Percentiles rank a stretch among this genome's conserved stretches.
Conservation (phyloP, 768 basidiomycete species). For the Pilatotrama ljubarskyi region DNA sequence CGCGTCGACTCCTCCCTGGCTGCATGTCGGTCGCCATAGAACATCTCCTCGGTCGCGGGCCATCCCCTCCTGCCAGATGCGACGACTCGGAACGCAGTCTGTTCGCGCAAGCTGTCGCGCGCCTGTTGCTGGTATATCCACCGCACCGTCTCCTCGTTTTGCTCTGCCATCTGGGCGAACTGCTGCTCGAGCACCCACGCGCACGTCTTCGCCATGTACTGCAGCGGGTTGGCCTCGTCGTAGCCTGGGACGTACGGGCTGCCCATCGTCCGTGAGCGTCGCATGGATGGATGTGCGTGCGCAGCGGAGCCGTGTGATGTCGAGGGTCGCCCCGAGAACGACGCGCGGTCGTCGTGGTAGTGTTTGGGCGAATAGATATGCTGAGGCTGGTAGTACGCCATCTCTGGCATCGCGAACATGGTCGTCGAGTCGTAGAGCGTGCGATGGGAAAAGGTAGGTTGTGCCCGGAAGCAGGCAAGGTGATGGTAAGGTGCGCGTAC, state of each 20-base stretch:
- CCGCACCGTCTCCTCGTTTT: slow-evolving; percentile 54
- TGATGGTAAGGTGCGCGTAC: not conserved
- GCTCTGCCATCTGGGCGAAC: slow-evolving; percentile 41
- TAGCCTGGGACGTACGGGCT: not conserved
- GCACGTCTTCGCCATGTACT: slow-evolving; percentile 33
- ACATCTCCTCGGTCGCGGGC: slow-evolving; percentile 41
- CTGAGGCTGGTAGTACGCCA: slow-evolving; percentile 14
- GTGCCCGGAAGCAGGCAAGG: not conserved
- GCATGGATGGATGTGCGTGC: slow-evolving; percentile 5
- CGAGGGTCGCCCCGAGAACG: slow-evolving; percentile 11
- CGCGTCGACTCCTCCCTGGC: slow-evolving; percentile 42
- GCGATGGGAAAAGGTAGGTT: not conserved
- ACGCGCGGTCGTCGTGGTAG: slow-evolving; percentile 13
- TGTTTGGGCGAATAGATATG: slow-evolving; percentile 10
- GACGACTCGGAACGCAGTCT: slow-evolving; percentile 23
- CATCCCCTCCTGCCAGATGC: slow-evolving; percentile 16
- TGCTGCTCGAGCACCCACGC: slow-evolving; percentile 56
- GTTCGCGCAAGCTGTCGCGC: slow-evolving; percentile 30
- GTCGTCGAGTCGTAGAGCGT: not conserved
- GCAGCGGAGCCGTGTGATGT: slow-evolving; percentile 5
- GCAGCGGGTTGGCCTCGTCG: slow-evolving; percentile 11
- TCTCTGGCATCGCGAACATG: slow-evolving; percentile 14
- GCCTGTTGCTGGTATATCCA: slow-evolving; percentile 66
- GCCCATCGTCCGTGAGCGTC: slow-evolving; percentile 14
- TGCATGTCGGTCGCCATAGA: slow-evolving; percentile 35